These are phyloP conservation scores for Cryptosporidium ubiquitum DNA, from an alignment of 169 alveolate genomes.

Conservation along the genomic window DNA sequence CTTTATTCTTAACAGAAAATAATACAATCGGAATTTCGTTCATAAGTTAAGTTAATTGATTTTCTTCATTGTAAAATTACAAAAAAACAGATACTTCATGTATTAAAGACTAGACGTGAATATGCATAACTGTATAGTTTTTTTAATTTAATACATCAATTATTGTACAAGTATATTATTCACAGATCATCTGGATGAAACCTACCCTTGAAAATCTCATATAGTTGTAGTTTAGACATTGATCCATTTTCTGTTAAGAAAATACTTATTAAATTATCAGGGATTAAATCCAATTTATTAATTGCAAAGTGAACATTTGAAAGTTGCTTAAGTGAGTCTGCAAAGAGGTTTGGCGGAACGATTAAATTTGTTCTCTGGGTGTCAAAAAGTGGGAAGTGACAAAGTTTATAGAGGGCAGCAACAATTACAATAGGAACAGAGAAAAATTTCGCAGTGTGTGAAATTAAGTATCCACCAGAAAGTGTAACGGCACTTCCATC, in stretches of 20 bases:
- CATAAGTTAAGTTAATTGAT: neutral
- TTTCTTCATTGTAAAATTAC: neutral
- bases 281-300: conserved; percentile 50
- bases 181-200: conserved; percentile 39
- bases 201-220: conserved; percentile 26
- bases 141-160: neutral
- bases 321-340: conserved; percentile 36
- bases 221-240: conserved; percentile 29
- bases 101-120: conserved; percentile 8
- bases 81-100: conserved; percentile 27
- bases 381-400: conserved; percentile 68
- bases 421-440: conserved; percentile 55
- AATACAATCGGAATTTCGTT: conserved; percentile 25
- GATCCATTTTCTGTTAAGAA: conserved; percentile 59
- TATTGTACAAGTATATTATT: neutral
- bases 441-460: conserved; percentile 43
- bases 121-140: neutral
- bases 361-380: conserved; percentile 39
- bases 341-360: conserved; percentile 52
- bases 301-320: conserved; percentile 68
- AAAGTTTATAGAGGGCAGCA: conserved; percentile 58
- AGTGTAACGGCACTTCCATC: conserved; percentile 74
- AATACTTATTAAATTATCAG: conserved; percentile 38
- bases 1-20: conserved; percentile 7
- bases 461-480: conserved; percentile 67